Conservation (phyloP, 352 stramenopile genomes). For the Globisporangium megalacanthum region DNA sequence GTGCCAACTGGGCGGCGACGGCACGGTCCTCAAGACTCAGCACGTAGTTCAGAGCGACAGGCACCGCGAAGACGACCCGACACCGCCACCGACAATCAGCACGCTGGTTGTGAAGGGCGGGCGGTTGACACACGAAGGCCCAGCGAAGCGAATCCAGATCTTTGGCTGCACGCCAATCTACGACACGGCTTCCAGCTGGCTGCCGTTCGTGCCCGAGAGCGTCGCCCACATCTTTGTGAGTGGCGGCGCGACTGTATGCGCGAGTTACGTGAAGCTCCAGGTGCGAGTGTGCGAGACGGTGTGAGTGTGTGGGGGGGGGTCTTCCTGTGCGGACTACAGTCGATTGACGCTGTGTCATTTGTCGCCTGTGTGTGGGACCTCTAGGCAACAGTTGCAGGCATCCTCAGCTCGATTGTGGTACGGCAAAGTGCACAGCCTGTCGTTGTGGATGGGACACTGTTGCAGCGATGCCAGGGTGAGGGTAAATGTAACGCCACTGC, state of each 20-base stretch:
- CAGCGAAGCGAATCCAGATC: slow-evolving; percentile 58
- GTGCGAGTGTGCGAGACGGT: slow-evolving; percentile 14
- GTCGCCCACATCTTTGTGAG: slow-evolving; percentile 62
- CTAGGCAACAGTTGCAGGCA: slow-evolving; percentile 28
- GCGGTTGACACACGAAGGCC: slow-evolving; percentile 39
- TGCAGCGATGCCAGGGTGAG: neutral
- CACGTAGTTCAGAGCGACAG: slow-evolving; percentile 18
- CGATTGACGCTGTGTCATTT: neutral
- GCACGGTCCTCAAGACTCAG: slow-evolving; percentile 63
- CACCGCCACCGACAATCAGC: slow-evolving; percentile 13
- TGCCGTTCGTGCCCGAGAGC: slow-evolving; percentile 48
- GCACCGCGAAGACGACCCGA: slow-evolving; percentile 6
- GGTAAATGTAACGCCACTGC: neutral
- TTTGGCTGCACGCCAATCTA: slow-evolving; percentile 79
- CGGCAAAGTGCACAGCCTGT: neutral
- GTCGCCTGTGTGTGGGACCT: neutral
- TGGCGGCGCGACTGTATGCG: slow-evolving; percentile 56
- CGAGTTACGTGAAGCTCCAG: slow-evolving; percentile 46
- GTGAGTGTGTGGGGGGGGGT: neutral
- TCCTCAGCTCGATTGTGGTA: slow-evolving; percentile 48
- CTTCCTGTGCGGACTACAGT: too few relatives aligned
- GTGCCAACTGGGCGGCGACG: slow-evolving; percentile 77
- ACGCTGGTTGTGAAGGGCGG: slow-evolving; percentile 57
- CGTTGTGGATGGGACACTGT: neutral
- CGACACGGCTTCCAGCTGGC: slow-evolving; percentile 33